phyloP scores from a whole-genome alignment of 2,329 filamentous ascomycete species.

The Neocucurbitaria cava region DNA sequence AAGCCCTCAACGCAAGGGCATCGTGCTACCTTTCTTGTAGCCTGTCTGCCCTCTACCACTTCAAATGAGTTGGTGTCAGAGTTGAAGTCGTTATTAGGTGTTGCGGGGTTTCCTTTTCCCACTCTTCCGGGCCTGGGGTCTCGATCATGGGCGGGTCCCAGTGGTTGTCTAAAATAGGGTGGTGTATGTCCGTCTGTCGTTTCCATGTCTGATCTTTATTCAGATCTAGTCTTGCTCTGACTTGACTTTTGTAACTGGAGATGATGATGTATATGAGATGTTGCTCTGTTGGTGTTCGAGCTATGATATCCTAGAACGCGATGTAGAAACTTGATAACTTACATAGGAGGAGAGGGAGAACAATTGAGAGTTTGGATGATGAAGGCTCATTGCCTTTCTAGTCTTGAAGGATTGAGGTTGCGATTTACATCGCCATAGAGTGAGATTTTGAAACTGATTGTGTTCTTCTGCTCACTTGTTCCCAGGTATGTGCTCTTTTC shows the following conservation, averaged over 20 bases:
- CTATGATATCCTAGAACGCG: neutral
- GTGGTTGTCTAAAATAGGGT: constrained; percentile 24
- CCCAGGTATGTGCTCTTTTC: no score
- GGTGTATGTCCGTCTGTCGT: constrained; percentile 2
- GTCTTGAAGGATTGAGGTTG: no score
- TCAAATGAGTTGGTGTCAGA: neutral
- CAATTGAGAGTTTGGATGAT: neutral
- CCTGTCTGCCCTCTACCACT: neutral
- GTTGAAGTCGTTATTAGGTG: neutral
- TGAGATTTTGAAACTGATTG: no score
- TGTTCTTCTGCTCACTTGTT: no score
- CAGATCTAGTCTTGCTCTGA: neutral
- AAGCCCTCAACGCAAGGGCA: constrained; percentile 46
- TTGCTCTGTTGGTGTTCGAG: neutral
- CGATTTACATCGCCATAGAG: no score
- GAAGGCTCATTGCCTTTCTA: neutral
- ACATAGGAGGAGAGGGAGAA: neutral
- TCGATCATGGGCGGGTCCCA: constrained; percentile 39
- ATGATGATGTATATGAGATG: neutral
- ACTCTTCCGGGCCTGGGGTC: constrained; percentile 10
- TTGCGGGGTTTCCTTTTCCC: neutral
- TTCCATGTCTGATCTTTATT: neutral
- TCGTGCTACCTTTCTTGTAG: constrained; percentile 40
- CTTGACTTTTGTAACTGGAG: neutral
- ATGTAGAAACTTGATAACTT: neutral